Evolutionary conservation across 345 rosid genomes (phyloP).

Genomic region (Salix exigua): DNA sequence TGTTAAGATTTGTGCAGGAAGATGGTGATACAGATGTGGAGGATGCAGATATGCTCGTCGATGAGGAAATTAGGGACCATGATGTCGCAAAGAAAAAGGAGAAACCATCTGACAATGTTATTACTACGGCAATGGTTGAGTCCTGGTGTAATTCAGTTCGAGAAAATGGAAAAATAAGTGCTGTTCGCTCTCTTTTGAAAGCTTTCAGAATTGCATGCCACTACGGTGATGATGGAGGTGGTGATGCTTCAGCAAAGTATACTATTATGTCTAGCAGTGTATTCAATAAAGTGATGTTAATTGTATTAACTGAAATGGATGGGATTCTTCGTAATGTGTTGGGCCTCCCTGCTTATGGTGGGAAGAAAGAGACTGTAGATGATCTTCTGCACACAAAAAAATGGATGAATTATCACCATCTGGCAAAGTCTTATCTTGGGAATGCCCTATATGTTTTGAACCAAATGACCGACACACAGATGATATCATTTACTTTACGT

Average conservation of each 20-base stretch:
- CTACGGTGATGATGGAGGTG: conserved; percentile 84
- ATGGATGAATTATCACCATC: conserved; percentile 81
- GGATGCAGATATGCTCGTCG: conserved; percentile 32
- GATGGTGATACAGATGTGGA: conserved; percentile 53
- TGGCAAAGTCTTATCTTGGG: conserved; percentile 91
- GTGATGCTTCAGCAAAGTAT: conserved; percentile 52
- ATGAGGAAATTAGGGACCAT: conserved; percentile 30
- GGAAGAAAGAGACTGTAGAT: conserved; percentile 68
- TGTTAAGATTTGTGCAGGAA: conserved; percentile 34
- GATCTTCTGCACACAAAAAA: conserved; percentile 57
- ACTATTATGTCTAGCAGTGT: conserved; percentile 73
- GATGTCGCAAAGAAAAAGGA: conserved; percentile 30
- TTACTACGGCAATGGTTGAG: conserved; percentile 70
- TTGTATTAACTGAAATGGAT: conserved; percentile 76
- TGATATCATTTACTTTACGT: conserved; percentile 79
- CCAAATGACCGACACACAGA: conserved; percentile 89
- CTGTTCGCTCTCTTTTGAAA: conserved; percentile 67
- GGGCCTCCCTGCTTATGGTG: conserved; percentile 68
- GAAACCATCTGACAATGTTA: conserved; percentile 45
- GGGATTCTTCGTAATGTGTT: conserved; percentile 69
- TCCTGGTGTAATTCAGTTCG: conserved; percentile 64
- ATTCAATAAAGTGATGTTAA: conserved; percentile 81
- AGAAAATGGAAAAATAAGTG: conserved; percentile 58
- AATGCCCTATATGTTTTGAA: conserved; percentile 85
- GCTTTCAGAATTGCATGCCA: conserved; percentile 95